phyloP scores from a whole-genome alignment of 2,329 filamentous ascomycete species.

The Calonectria montana region DNA sequence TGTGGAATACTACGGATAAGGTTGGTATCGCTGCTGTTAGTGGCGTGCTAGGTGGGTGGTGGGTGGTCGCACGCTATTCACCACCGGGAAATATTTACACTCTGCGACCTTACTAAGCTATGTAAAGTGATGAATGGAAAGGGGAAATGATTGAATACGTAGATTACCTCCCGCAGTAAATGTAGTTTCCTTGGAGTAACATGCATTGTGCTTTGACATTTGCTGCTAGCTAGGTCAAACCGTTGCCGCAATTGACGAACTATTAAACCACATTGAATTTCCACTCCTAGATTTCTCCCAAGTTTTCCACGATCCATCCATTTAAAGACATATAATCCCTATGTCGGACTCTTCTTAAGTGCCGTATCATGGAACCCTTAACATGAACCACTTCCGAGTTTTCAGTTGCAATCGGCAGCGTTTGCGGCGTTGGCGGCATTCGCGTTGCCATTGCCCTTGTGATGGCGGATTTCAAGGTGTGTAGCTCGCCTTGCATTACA shows the following conservation, averaged over 20 bases:
- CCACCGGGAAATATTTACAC: background rate
- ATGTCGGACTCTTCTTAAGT: background rate
- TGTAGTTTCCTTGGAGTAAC: background rate
- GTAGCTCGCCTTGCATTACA: background rate
- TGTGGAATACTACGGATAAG: background rate
- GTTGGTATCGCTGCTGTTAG: background rate
- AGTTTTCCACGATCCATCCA: background rate
- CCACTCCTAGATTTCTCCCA: background rate
- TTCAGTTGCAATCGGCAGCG: slow-evolving; percentile 5
- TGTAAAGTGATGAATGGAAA: no score
- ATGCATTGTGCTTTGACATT: background rate
- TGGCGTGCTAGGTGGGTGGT: background rate
- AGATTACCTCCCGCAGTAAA: no score
- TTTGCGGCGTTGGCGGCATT: slow-evolving; percentile 1
- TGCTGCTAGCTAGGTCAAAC: background rate
- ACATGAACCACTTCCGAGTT: no score
- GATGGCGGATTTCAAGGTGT: background rate
- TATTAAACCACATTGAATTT: background rate
- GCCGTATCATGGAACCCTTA: no score
- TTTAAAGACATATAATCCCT: background rate
- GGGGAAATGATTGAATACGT: no score
- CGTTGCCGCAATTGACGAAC: background rate
- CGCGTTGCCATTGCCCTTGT: background rate
- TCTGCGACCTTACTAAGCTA: background rate
- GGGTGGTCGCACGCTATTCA: background rate